These are phyloP conservation scores for Vigna nakashimae DNA, from an alignment of 306 rosid species.

Conservation along the genomic window DNA sequence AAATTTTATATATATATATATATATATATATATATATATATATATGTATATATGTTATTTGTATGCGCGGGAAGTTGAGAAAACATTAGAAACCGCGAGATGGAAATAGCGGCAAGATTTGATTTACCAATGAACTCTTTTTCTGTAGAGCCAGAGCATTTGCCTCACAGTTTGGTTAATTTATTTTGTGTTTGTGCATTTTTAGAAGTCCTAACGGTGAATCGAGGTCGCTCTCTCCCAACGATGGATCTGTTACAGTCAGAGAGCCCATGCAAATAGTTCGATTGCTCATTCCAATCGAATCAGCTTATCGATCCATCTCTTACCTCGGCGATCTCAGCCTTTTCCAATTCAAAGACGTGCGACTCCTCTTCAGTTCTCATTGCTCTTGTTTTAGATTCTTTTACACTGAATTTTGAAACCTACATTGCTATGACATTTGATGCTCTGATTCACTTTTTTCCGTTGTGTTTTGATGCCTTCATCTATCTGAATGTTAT, in stretches of 20 bases:
- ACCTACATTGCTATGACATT: not conserved
- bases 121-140: constrained; percentile 7
- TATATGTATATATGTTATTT: too few relatives aligned
- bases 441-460: not conserved
- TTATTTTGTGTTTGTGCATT: constrained; percentile 30
- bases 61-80: constrained; percentile 4
- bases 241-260: constrained; percentile 86
- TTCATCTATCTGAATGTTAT: not conserved
- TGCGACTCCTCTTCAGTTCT: constrained; percentile 31
- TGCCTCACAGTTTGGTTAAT: not conserved
- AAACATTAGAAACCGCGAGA: constrained; percentile 40
- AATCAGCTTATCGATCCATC: constrained; percentile 66
- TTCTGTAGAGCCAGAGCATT: not conserved
- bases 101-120: constrained; percentile 36
- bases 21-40: too few relatives aligned
- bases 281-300: constrained; percentile 85
- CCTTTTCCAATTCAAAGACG: constrained; percentile 88
- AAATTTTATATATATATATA: too few relatives aligned
- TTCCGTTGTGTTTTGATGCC: not conserved
- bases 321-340: constrained; percentile 82
- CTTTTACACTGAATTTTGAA: not conserved
- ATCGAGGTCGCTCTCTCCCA: constrained; percentile 41
- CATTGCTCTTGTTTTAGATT: constrained; percentile 14
- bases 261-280: constrained; percentile 89
- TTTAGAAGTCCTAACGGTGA: constrained; percentile 34